Evolutionary conservation across 2,329 filamentous ascomycete genomes (phyloP), one percentile per base, ranked within the genome.

Genomic region (Epichloe glyceriae): DNA sequence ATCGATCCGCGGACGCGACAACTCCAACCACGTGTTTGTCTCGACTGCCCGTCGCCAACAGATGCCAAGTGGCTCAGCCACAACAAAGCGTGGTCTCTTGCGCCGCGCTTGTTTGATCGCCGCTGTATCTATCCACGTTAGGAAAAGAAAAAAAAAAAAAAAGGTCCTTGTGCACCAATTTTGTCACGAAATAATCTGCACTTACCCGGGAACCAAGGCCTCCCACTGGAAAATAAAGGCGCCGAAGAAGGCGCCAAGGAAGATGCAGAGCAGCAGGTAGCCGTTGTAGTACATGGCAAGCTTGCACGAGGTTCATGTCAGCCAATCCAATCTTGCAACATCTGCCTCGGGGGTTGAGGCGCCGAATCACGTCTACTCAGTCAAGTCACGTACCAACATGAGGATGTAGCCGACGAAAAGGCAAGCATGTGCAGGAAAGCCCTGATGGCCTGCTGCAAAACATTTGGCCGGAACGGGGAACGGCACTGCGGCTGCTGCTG

Each of bases 201-300:
- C 62, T 52, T 58, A 67, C 62, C 56, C 54, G 5, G 61, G 54
- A 7, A 60, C 55, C 15, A 79, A 58, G 0, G 64, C 68, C 62
- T 86, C 83, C 84, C 85, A 90, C 33, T 81, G 78, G 62, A 88
- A 91, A 53, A 86, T 61, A 55, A 89, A 87, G 12, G 77, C 73
- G 15, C 87, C 88, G 5, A 90, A 51, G 56, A 80, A 88, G 0
- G 84, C 80, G 1, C 88, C 88, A 50, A 91, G 76, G 55, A 91
- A 79, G 63, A 93, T 88, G 57, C 81, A 87, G 53, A 91, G 83
- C 64, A 93, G 86, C 55, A 93, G 75, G 66, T 88, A 93, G 10
- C 82, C 79, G 57, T 80, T 80, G 67, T 75, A 81, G 63, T 80
- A 79, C 74, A 79, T 79, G 55, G 74, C 74, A n/a, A 69, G 67